Conservation (phyloP, 2,329 filamentous ascomycete genomes). For the Endocalyx cinctus region DNA sequence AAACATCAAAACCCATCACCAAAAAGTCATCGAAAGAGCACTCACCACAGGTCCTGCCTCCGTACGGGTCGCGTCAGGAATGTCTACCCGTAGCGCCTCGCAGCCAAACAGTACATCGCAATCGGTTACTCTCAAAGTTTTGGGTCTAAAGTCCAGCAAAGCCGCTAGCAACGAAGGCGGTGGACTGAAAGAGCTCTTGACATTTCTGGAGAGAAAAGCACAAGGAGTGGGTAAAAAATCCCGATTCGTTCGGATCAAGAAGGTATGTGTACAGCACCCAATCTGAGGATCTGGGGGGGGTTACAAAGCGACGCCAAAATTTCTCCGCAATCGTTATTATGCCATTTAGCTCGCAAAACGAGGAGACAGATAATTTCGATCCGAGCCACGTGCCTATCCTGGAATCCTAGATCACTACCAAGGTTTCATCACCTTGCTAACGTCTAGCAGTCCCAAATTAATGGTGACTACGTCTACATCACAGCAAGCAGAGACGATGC, state of each 20-base stretch:
- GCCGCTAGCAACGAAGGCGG: constrained; percentile 62
- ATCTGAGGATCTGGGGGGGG: constrained; percentile 39
- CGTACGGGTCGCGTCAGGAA: too few relatives aligned
- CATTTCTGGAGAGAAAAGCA: constrained; percentile 69
- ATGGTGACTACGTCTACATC: constrained; percentile 66
- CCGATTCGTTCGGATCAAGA: constrained; percentile 62
- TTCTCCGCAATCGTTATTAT: constrained; percentile 36
- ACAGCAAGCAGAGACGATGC: constrained; percentile 61
- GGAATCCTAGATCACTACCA: constrained; percentile 31
- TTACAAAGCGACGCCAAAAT: constrained; percentile 33
- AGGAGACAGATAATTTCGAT: constrained; percentile 31
- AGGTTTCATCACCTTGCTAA: constrained; percentile 59
- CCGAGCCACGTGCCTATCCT: constrained; percentile 33
- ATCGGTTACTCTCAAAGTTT: constrained; percentile 43
- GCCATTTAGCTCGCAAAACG: constrained; percentile 34
- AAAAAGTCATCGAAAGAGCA: constrained; percentile 41
- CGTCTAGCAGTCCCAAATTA: constrained; percentile 62
- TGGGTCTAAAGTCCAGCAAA: constrained; percentile 65
- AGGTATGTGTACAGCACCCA: constrained; percentile 61
- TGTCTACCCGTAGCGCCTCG: too few relatives aligned
- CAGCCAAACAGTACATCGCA: constrained; percentile 20
- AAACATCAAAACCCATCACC: too few relatives aligned
- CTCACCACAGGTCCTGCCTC: constrained; percentile 29
- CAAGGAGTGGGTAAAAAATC: constrained; percentile 45
- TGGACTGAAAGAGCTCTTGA: constrained; percentile 59